Conservation (phyloP, 2,329 filamentous ascomycete genomes). For the Arthroderma sp. region DNA sequence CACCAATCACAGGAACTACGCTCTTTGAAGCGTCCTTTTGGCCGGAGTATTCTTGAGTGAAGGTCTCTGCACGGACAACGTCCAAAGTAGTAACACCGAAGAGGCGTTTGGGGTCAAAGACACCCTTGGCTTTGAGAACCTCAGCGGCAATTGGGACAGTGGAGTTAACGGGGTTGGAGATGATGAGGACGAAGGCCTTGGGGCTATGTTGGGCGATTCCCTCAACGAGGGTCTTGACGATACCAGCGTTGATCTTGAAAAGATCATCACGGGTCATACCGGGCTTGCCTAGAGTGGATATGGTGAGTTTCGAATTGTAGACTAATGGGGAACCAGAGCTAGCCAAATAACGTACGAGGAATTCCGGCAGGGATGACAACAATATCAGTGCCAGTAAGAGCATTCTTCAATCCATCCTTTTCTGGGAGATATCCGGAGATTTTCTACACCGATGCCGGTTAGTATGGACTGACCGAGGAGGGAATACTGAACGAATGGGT, state of each 20-base stretch:
- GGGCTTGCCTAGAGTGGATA: conserved; percentile 61
- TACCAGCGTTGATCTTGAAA: conserved; percentile 99
- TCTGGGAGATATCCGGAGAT: conserved; percentile 80
- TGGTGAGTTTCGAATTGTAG: neutral
- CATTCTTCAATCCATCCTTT: conserved; percentile 67
- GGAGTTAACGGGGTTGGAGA: conserved; percentile 99
- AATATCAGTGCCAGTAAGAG: conserved; percentile 86
- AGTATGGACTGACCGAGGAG: neutral
- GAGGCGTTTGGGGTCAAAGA: conserved; percentile 89
- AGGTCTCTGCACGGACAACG: conserved; percentile 95
- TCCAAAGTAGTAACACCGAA: conserved; percentile 98
- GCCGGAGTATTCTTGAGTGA: conserved; percentile 74
- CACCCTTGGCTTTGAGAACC: conserved; percentile 81
- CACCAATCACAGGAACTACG: conserved; percentile 83
- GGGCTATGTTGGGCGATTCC: conserved; percentile 75
- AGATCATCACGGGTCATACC: conserved; percentile 99
- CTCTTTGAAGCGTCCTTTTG: conserved; percentile 70
- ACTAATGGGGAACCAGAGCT: neutral
- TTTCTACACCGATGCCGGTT: conserved; percentile 42
- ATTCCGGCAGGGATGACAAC: conserved; percentile 96
- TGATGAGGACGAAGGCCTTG: conserved; percentile 90
- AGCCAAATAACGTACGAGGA: conserved; percentile 55
- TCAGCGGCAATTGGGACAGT: conserved; percentile 96
- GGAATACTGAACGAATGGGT: neutral
- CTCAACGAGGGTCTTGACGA: conserved; percentile 88